Base-by-base conservation (phyloP, 768 basidiomycete species). In the Candolleomyces aberdarensis region DNA sequence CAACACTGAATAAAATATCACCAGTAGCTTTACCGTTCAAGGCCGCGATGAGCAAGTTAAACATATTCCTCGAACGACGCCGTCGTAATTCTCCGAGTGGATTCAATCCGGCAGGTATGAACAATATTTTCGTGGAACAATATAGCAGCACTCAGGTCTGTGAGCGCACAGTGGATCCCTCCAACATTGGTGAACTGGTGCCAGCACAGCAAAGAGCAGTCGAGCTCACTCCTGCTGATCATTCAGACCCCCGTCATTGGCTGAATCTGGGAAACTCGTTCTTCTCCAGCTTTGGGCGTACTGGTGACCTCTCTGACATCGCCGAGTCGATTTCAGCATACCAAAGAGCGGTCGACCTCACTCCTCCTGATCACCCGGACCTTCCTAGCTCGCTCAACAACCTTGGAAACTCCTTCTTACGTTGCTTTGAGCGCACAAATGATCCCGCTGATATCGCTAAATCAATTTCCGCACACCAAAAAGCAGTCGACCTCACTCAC, bases 241-340 rank as follows among this genome's bases (percentile, higher is more conserved):
- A 65, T 52, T 39, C 62, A 19, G 44, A 40, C 60, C 39, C 22
- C 10, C 6, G 5, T 17, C 46, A 40, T 26, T 48, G 63, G 14
- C 53, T 26, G 7, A 61, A 63, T 46, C 65, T 70, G 13, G 66
- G 66, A 22, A 52, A 17, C 22, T 64, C 64, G 5, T 46, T 56
- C 20, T 41, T 36, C 15, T n/a, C 19, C 47, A 67, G 56, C 36
- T 76, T 67, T 60, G 66, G 68, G 22, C 40, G 55, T 26, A 63
- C 71, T 3, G 70, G 74, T 1, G 53, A 62, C n/a, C 55, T 57
- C 15, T 55, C 62, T 17, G 72, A 72, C 59, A 41, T 75, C 19
- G 63, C 72, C 43, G 58, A 54, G 15, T 40, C 67, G 11, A 63
- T 68, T 32, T 63, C 58, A 50, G 10, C 56, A 15, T 26, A 22